These are phyloP conservation scores for Lentinus brumalis DNA, from an alignment of 768 basidiomycete species.

Conservation along the genomic window DNA sequence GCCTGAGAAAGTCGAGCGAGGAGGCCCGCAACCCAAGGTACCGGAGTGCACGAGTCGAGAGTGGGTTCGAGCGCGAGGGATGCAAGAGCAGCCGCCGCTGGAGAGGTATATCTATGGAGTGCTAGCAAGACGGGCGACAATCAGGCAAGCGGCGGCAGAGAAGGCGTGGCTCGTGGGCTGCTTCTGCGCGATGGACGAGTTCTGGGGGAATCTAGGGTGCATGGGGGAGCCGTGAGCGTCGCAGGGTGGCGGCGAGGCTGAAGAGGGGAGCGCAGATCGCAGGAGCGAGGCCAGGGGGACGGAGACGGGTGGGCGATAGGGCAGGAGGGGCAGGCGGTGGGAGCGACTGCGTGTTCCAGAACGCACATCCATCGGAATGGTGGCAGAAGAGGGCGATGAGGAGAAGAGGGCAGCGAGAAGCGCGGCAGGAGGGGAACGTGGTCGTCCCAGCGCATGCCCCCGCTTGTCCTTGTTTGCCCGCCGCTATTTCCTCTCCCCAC, in stretches of 20 bases:
- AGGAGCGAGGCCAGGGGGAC: background rate
- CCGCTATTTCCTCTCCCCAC: background rate
- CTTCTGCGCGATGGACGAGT: slow-evolving; percentile 2
- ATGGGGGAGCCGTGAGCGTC: background rate
- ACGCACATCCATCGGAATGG: background rate
- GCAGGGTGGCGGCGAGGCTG: slow-evolving; percentile 1
- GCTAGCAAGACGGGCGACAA: slow-evolving; percentile 1
- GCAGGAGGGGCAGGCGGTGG: background rate
- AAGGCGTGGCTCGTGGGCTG: slow-evolving; percentile 8
- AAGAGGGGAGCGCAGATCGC: slow-evolving; percentile 15
- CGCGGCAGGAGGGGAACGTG: slow-evolving; percentile 6
- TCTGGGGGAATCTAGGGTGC: background rate
- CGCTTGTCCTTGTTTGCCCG: slow-evolving; percentile 27
- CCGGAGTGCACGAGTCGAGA: background rate
- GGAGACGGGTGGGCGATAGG: slow-evolving; percentile 10
- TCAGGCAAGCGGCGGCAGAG: slow-evolving; percentile 6
- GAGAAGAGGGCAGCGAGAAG: background rate
- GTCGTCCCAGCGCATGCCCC: background rate
- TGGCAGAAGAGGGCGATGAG: background rate
- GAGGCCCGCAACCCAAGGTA: background rate
- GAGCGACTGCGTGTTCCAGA: slow-evolving; percentile 16
- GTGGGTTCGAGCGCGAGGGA: slow-evolving; percentile 8
- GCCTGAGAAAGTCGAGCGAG: background rate
- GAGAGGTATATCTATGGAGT: slow-evolving; percentile 5
- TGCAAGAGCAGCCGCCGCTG: background rate